Conservation (phyloP, 1,284 basidiomycete species). For the Rhizoctonia solani region DNA sequence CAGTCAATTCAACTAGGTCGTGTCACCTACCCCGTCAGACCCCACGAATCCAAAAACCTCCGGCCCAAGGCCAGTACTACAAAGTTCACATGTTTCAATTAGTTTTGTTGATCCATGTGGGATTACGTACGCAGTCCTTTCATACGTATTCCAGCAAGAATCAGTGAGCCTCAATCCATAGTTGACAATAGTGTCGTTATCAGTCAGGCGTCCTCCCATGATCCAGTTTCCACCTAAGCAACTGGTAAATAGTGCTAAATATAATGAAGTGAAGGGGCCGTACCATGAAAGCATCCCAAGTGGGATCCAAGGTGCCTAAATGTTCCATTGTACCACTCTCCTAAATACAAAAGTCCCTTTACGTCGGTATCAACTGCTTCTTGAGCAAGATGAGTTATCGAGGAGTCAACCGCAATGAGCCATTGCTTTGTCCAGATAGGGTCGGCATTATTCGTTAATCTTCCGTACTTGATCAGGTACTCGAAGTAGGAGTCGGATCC, state of each 20-base stretch:
- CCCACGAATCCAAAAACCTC: conserved; percentile 26
- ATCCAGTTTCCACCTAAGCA: conserved; percentile 25
- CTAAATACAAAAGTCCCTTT: conserved; percentile 15
- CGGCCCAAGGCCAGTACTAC: conserved; percentile 20
- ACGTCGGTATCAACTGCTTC: conserved; percentile 14
- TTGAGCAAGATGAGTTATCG: conserved; percentile 3
- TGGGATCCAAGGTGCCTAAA: conserved; percentile 21
- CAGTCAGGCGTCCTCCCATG: conserved; percentile 26
- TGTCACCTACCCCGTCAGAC: conserved; percentile 5
- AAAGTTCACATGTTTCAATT: neutral
- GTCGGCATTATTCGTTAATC: conserved; percentile 29
- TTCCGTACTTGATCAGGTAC: conserved; percentile 24
- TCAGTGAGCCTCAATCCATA: conserved; percentile 15
- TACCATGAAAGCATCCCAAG: conserved; percentile 30
- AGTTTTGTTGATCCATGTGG: neutral
- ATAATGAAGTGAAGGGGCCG: neutral
- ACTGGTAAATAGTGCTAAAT: neutral
- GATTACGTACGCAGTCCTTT: conserved; percentile 14
- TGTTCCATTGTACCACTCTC: conserved; percentile 8
- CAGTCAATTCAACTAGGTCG: neutral
- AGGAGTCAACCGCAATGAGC: conserved; percentile 31
- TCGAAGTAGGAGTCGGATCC: conserved; percentile 29
- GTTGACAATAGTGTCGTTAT: conserved; percentile 25
- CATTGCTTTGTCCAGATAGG: neutral
- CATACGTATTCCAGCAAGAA: conserved; percentile 28